Percentiles rank a stretch among this genome's conserved stretches.
These are phyloP conservation scores for Solanum rostratum DNA, from an alignment of 257 asterid genomes.

Conservation along the genomic window DNA sequence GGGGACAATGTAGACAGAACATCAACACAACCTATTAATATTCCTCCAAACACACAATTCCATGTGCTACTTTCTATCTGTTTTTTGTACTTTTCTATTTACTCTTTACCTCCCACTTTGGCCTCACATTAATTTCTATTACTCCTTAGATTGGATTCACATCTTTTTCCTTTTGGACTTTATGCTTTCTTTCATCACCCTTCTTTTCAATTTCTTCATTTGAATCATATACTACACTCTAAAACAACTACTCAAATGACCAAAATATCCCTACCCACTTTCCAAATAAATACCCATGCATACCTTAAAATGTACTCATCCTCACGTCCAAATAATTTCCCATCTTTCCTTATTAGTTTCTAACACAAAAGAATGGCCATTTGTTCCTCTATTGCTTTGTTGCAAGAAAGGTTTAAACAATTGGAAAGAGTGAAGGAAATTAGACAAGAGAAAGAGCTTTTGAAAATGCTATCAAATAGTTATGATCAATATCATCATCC, in stretches of 20 bases:
- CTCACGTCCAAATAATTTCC: not conserved
- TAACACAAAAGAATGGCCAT: not conserved
- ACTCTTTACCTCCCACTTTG: constrained; percentile 33
- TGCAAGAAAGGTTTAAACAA: constrained; percentile 27
- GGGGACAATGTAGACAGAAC: constrained; percentile 30
- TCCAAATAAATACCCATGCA: not conserved
- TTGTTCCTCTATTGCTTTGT: constrained; percentile 22
- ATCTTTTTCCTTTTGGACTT: constrained; percentile 51
- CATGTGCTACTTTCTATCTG: constrained; percentile 44
- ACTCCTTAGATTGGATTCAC: constrained; percentile 43
- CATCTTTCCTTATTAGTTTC: not conserved
- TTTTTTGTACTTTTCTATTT: constrained; percentile 32
- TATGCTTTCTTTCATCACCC: constrained; percentile 35
- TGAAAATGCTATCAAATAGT: not conserved
- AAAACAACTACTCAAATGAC: not conserved
- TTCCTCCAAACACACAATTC: constrained; percentile 65
- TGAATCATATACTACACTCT: constrained; percentile 7
- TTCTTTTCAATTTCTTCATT: constrained; percentile 7
- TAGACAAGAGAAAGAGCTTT: constrained; percentile 22
- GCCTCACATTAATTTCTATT: constrained; percentile 18
- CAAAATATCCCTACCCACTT: not conserved
- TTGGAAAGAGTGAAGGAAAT: constrained; percentile 21
- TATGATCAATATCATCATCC: not conserved
- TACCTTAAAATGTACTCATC: not conserved
- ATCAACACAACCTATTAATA: constrained; percentile 34